Evolutionary conservation across 371 early-diverging fungal genomes (phyloP), one percentile per base, ranked within the genome.

Genomic region (Sporodiniella umbellata): DNA sequence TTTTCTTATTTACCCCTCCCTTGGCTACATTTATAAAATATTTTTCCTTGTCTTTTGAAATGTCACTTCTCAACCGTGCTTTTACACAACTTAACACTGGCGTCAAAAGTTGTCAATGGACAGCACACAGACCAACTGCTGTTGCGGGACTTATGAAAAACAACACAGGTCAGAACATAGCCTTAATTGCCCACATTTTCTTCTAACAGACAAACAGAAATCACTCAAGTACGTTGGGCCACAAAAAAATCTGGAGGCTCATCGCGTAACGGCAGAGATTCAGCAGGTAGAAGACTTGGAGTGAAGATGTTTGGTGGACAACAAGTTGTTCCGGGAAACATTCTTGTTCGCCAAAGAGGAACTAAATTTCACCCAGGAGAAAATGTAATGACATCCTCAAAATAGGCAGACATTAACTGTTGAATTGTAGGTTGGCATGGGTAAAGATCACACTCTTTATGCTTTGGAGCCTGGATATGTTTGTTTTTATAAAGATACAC

Each of bases 241-340:
- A 84, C 94, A 24, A 96, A 98, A 65, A 92, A 90, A 66, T 73
- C 94, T 14, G 94, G 94, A 48, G 97, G 96, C 59, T 89, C 92
- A 14, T 85, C 94, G 39, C 86, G 84, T 60, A 98, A 96, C 80
- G 91, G 91, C 30, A 85, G 97, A 57, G 93, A 94, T 62, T 94
- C 96, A 12, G 86, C 92, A 40, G 95, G 96, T 77, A 89, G 94
- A 69, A 84, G 91, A 61, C 83, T 95, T 30, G 97, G 98, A 15
- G 84, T 96, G 53, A 98, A 98, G 75, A 86, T 87, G 58, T 87
- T 87, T 63, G 85, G 88, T 68, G 90, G 90, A 28, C 79, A 89
- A 72, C 72, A 80, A 46, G 92, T 92, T 14, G 66, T 87, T 40
- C 87, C 95, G 4, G 96, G 96, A 18, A 88, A 92, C 62, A 94